These are phyloP conservation scores for Phytopythium litorale DNA, from an alignment of 352 stramenopile genomes.

Conservation along the genomic window DNA sequence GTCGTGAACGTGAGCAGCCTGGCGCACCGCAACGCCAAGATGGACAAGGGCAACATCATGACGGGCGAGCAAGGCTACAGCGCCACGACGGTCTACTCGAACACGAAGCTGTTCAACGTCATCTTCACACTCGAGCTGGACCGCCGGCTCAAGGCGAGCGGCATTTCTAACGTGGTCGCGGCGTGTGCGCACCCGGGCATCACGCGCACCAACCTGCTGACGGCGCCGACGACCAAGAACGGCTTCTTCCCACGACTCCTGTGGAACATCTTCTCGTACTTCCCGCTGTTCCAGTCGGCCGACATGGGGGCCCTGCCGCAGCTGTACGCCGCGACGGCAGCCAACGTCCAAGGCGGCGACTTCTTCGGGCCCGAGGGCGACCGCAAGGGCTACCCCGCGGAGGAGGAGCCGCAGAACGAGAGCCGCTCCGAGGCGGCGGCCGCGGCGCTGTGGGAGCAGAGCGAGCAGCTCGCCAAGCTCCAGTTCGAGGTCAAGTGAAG, in stretches of 20 bases:
- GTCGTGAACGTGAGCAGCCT: constrained; percentile 27
- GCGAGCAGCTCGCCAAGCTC: constrained; percentile 31
- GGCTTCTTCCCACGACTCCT: constrained; percentile 13
- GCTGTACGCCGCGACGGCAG: constrained; percentile 9
- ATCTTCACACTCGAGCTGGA: constrained; percentile 35
- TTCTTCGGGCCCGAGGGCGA: constrained; percentile 3
- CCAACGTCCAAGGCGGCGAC: constrained; percentile 1
- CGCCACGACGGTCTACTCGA: constrained; percentile 18
- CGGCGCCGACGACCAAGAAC: constrained; percentile 6
- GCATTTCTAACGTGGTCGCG: constrained; percentile 3
- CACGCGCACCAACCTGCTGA: constrained; percentile 9
- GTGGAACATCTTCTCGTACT: constrained; percentile 9
- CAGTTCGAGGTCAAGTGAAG: constrained; percentile 22
- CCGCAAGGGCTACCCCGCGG: constrained; percentile 19
- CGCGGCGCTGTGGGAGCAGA: constrained; percentile 32
- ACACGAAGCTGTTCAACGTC: constrained; percentile 36
- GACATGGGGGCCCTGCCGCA: constrained; percentile 11
- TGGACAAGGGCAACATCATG: constrained; percentile 18
- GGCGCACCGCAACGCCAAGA: constrained; percentile 15
- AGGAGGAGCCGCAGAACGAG: constrained; percentile 22
- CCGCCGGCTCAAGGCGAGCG: constrained; percentile 14
- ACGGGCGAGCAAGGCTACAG: constrained; percentile 17
- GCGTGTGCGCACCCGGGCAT: constrained; percentile 5
- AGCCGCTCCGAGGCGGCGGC: constrained; percentile 21
- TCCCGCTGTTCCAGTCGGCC: constrained; percentile 20